A percentile compares a stretch with the other conserved stretches of the same genome.
phyloP scores from a whole-genome alignment of 371 early-diverging fungal genomes.

The Nematocida major region DNA sequence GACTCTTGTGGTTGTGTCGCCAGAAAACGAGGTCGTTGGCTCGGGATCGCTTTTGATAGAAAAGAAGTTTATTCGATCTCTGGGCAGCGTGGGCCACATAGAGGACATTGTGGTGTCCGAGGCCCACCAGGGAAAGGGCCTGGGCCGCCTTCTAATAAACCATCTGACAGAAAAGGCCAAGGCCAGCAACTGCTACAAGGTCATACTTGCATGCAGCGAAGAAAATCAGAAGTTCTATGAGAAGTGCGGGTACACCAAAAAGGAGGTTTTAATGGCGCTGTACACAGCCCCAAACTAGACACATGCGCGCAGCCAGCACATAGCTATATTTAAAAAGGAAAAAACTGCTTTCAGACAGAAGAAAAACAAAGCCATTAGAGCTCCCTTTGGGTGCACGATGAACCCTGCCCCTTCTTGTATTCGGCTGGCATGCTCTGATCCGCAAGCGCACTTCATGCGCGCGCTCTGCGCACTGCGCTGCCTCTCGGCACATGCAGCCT shows the following conservation, averaged over 20 bases:
- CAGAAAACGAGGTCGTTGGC: slow-evolving; percentile 68
- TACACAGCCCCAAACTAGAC: slow-evolving; percentile 22
- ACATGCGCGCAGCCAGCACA: no score
- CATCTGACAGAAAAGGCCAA: slow-evolving; percentile 67
- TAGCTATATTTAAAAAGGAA: no score
- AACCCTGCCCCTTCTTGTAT: no score
- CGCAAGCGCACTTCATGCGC: no score
- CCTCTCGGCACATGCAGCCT: no score
- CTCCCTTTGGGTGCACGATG: no score
- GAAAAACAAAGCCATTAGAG: no score
- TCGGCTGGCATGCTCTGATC: no score
- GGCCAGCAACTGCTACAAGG: slow-evolving; percentile 70
- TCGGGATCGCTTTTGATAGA: slow-evolving; percentile 87
- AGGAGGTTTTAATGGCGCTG: slow-evolving; percentile 66
- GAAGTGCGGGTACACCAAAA: slow-evolving; percentile 77
- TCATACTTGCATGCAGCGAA: slow-evolving; percentile 75
- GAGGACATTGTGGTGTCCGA: slow-evolving; percentile 82
- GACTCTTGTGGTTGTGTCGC: slow-evolving; percentile 55
- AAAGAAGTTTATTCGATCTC: slow-evolving; percentile 80
- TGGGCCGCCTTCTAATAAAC: slow-evolving; percentile 61
- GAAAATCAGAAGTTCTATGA: slow-evolving; percentile 80
- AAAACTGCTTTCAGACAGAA: no score
- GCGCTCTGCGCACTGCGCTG: no score
- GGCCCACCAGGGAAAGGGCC: slow-evolving; percentile 81
- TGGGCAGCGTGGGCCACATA: slow-evolving; percentile 70